Conservation (phyloP, 441 rosid genomes). For the Theobroma grandiflorum region DNA sequence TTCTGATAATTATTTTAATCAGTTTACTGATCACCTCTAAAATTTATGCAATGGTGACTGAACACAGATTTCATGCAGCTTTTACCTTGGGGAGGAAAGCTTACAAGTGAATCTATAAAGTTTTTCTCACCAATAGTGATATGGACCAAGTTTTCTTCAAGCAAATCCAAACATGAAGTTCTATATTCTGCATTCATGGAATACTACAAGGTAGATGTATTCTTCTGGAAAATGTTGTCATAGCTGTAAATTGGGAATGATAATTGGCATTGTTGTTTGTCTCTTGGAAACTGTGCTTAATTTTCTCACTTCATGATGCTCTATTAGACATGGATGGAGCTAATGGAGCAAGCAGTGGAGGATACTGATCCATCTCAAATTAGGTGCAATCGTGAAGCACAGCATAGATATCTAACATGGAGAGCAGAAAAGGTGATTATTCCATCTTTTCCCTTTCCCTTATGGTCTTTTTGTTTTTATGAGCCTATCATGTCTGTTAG, state of each 20-base stretch:
- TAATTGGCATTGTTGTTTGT: not conserved
- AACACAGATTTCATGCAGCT: conserved; percentile 72
- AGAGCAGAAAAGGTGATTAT: conserved; percentile 80
- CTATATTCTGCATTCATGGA: conserved; percentile 79
- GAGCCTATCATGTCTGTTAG: too few relatives aligned
- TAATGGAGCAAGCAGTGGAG: conserved; percentile 60
- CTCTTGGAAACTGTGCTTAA: not conserved
- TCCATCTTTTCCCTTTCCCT: not conserved
- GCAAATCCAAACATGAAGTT: conserved; percentile 53
- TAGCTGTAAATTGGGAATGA: not conserved
- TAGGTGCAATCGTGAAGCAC: conserved; percentile 66
- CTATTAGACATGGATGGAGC: conserved; percentile 78
- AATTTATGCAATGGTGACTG: conserved; percentile 40
- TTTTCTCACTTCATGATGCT: conserved; percentile 12
- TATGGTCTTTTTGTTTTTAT: too few relatives aligned
- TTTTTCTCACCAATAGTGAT: conserved; percentile 94
- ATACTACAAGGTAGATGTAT: conserved; percentile 70
- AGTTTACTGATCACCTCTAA: conserved; percentile 24
- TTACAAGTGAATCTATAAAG: conserved; percentile 83
- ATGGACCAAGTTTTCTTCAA: conserved; percentile 83
- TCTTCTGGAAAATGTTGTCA: not conserved
- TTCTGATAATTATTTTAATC: not conserved
- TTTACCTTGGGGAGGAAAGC: conserved; percentile 97
- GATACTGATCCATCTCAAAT: conserved; percentile 53
- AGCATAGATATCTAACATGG: conserved; percentile 84